Conservation (phyloP, 768 basidiomycete genomes). For the Chalciporus chontae region DNA sequence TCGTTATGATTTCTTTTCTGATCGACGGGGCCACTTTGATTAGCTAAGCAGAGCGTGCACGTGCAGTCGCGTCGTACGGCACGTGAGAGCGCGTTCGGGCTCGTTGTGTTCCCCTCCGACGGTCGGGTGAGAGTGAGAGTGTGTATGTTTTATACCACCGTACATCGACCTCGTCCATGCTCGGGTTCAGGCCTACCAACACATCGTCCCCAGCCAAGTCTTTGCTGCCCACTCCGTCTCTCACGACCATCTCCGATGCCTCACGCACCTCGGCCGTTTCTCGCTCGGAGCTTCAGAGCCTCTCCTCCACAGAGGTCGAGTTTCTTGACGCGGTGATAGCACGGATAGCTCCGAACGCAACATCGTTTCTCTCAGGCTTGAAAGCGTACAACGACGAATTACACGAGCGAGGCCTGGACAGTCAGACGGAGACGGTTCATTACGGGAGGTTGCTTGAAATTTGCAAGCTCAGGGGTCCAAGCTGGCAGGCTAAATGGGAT, state of each 20-base stretch:
- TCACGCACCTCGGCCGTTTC: slow-evolving; percentile 41
- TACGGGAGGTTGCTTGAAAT: slow-evolving; percentile 83
- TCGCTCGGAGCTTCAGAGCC: slow-evolving; percentile 46
- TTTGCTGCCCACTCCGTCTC: slow-evolving; percentile 16
- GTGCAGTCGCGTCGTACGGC: slow-evolving; percentile 24
- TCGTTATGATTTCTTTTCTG: too few species aligned
- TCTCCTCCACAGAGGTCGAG: slow-evolving; percentile 56
- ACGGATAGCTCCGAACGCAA: slow-evolving; percentile 63
- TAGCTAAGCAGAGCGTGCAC: slow-evolving; percentile 25
- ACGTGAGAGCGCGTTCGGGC: slow-evolving; percentile 4
- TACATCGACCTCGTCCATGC: slow-evolving; percentile 30
- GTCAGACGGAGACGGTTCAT: slow-evolving; percentile 71
- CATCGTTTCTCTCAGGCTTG: slow-evolving; percentile 77
- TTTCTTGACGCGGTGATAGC: slow-evolving; percentile 73
- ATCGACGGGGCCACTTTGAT: slow-evolving; percentile 1
- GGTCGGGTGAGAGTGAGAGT: too few species aligned
- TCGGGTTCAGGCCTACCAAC: slow-evolving; percentile 44
- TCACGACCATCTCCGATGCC: slow-evolving; percentile 29
- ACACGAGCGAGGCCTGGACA: slow-evolving; percentile 69
- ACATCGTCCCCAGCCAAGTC: slow-evolving; percentile 45
- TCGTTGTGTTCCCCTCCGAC: too few species aligned
- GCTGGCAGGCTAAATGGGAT: slow-evolving; percentile 82
- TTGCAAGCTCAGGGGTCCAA: slow-evolving; percentile 73
- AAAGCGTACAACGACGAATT: slow-evolving; percentile 82
- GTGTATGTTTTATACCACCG: too few species aligned